Base-by-base conservation (phyloP, 352 stramenopile genomes). In the Globisporangium rhizosaccharum region DNA sequence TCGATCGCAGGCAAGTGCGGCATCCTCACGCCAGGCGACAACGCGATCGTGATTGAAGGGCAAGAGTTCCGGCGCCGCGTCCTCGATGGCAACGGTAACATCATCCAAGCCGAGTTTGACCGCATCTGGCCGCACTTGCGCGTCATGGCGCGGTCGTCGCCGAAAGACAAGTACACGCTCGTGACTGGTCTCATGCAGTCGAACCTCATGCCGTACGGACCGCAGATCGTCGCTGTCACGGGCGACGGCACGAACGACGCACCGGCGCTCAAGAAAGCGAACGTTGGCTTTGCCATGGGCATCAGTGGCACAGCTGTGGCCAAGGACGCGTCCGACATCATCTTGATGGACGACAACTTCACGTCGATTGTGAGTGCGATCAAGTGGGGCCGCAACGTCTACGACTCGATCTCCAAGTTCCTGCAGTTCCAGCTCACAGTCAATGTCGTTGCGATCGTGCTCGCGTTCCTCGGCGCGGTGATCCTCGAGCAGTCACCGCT, bases 351-450 rank as follows among this genome's bases (percentile, higher is more conserved):
- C 71, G 93, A 98, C 71, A 96, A 97, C 62, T 98, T 98, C 71
- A 87, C 85, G 26, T 97, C 89, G 15, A 98, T 98, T 68, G 94
- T 98, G 52, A 96, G 92, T 59, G 93, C 94, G 25, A 94, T 98
- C 58, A 90, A 98, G 67, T 98, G 93, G 94, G 96, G 96, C 9
- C 79, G 96, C 48, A 97, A 95, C 57, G 92, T 99, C 17, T 98
- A 98, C 74, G 96, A 98, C 68, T 98, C 95, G 63, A 98, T 99
- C 59, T 70, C 88, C 50, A 98, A 98, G 72, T 99, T 99, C 67
- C 70, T 98, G 44, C 94, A 98, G 75, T 98, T 98, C 59, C 93
- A 98, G 70, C 73, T 98, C 50, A 98, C 94, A 8, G 90, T 98
- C 8, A 98, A 98, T 67, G 81, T 98, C 47, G 87, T 96, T 9